phyloP scores from a whole-genome alignment of 2,329 filamentous ascomycete species.

The Ophiostoma ips region DNA sequence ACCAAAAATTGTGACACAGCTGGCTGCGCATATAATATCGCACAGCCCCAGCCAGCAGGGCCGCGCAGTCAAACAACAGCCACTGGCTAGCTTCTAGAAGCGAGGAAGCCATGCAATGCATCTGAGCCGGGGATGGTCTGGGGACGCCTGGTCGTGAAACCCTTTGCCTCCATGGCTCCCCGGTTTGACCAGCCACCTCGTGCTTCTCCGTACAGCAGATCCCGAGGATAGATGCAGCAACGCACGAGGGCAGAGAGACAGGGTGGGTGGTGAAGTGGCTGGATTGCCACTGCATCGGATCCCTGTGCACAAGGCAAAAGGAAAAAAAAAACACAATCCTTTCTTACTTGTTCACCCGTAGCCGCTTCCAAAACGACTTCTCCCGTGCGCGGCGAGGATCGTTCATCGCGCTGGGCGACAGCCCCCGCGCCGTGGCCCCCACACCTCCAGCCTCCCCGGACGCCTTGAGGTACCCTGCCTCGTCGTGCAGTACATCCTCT shows the following conservation, averaged over 20 bases:
- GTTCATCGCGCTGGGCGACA: background rate
- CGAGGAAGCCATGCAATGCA: background rate
- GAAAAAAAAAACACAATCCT: background rate
- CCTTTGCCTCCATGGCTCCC: too few species aligned
- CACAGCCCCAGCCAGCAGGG: background rate
- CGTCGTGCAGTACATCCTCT: conserved; percentile 33
- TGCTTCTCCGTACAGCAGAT: too few species aligned
- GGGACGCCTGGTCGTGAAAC: too few species aligned
- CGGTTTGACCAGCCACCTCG: too few species aligned
- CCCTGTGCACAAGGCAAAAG: background rate
- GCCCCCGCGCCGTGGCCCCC: conserved; percentile 6
- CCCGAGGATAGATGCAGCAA: too few species aligned
- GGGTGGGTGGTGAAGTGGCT: background rate
- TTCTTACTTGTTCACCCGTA: conserved; percentile 14
- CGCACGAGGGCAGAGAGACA: too few species aligned
- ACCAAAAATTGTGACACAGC: background rate
- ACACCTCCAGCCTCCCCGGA: background rate
- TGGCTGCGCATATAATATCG: background rate
- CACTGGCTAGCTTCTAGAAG: background rate
- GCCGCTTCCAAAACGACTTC: conserved; percentile 17
- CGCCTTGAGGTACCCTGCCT: conserved; percentile 20
- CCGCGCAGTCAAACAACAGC: background rate
- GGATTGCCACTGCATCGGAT: background rate
- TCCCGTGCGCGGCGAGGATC: conserved; percentile 11
- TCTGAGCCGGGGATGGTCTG: background rate